Evolutionary conservation across 139 green algal species (phyloP).

Genomic region (Gonium pectorale): DNA sequence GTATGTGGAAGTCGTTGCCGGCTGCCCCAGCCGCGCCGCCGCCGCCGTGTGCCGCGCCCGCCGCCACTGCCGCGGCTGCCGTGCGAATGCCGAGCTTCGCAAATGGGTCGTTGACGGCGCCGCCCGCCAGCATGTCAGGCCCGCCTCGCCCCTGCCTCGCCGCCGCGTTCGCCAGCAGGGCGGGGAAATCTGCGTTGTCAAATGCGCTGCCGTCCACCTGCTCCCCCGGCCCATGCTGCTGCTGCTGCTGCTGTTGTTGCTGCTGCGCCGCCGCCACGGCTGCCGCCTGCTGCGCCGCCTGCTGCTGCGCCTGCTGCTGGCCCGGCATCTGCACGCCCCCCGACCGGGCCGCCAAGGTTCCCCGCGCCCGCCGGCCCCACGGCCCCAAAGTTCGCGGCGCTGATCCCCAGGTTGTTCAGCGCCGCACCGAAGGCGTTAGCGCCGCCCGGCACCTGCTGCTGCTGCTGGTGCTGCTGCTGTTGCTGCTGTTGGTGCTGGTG

Average conservation of each 20-base stretch:
- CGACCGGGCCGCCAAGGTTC: not conserved
- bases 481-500: conserved; percentile 31
- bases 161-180: conserved; percentile 25
- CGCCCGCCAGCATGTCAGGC: not conserved
- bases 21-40: not conserved
- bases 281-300: conserved; percentile 9
- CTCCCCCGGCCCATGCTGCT: conserved; percentile 8
- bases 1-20: conserved; percentile 48
- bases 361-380: not conserved
- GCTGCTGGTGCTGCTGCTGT: conserved; percentile 22
- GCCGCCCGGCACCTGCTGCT: not conserved
- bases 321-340: not conserved
- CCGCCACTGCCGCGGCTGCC: conserved; percentile 25
- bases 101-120: conserved; percentile 21
- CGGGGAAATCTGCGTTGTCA: conserved; percentile 35
- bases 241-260: not conserved
- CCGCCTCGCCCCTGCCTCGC: conserved; percentile 14
- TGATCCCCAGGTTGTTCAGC: conserved; percentile 11
- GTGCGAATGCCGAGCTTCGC: conserved; percentile 37
- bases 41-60: not conserved
- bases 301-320: conserved; percentile 19
- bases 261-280: not conserved
- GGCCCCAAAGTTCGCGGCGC: not conserved
- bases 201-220: conserved; percentile 23
- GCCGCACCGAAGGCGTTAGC: conserved; percentile 17